phyloP scores from a whole-genome alignment of 2,329 filamentous ascomycete species.

The Colletotrichum tropicicola region DNA sequence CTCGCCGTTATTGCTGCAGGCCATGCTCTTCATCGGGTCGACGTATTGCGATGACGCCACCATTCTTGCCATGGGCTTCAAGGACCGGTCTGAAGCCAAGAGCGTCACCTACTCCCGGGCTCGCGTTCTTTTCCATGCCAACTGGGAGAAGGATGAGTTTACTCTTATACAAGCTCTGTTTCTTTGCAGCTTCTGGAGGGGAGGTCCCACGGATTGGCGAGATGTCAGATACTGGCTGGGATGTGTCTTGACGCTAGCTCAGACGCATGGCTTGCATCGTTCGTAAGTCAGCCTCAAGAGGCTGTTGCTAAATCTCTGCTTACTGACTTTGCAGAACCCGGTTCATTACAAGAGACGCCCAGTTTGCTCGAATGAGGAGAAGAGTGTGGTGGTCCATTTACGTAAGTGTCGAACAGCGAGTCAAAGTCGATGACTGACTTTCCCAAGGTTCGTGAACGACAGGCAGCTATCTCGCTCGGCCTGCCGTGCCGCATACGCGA shows the following conservation, averaged over 20 bases:
- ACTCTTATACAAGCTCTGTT: slow-evolving; percentile 61
- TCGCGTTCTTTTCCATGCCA: slow-evolving; percentile 59
- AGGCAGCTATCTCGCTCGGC: slow-evolving; percentile 46
- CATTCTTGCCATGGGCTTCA: slow-evolving; percentile 54
- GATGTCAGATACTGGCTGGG: slow-evolving; percentile 60
- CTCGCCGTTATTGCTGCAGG: slow-evolving; percentile 59
- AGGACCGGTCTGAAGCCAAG: slow-evolving; percentile 58
- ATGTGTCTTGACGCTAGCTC: slow-evolving; percentile 59
- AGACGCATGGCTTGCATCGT: slow-evolving; percentile 56
- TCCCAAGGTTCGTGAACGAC: slow-evolving; percentile 44
- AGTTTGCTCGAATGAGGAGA: slow-evolving; percentile 48
- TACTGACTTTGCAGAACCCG: background rate
- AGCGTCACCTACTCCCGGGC: slow-evolving; percentile 58
- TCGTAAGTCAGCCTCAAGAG: no score
- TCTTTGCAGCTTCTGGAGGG: slow-evolving; percentile 64
- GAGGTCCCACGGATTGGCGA: slow-evolving; percentile 55
- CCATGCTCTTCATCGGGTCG: slow-evolving; percentile 63
- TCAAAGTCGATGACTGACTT: background rate
- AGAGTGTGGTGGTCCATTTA: slow-evolving; percentile 65
- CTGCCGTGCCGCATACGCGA: slow-evolving; percentile 47
- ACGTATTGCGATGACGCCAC: slow-evolving; percentile 59
- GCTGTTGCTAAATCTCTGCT: background rate
- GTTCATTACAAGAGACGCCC: slow-evolving; percentile 4
- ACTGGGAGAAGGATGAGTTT: slow-evolving; percentile 60
- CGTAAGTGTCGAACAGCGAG: background rate